phyloP scores from a whole-genome alignment of 805 yeast species.

The Osmozyma mogii region DNA sequence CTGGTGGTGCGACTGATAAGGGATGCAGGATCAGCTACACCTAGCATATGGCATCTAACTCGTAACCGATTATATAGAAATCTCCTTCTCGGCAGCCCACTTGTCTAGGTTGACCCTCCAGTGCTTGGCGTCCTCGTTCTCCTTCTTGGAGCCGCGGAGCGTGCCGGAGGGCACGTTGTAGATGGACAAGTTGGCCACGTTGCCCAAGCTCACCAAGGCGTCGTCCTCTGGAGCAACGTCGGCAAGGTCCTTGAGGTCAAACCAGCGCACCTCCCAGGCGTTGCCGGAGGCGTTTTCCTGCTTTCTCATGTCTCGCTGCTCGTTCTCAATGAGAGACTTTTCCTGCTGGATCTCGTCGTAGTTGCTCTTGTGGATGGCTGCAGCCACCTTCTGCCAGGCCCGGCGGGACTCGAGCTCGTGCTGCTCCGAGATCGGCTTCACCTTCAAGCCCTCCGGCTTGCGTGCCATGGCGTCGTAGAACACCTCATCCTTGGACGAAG shows the following conservation, averaged over 20 bases:
- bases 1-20: no score
- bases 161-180: slow-evolving; percentile 67
- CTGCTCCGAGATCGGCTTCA: slow-evolving; percentile 80
- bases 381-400: slow-evolving; percentile 89
- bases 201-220: slow-evolving; percentile 27
- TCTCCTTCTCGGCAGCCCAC: slow-evolving; percentile 55
- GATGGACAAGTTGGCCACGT: slow-evolving; percentile 48
- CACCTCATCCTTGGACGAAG: slow-evolving; percentile 37
- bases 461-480: slow-evolving; percentile 57
- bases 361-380: slow-evolving; percentile 70
- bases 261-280: slow-evolving; percentile 81
- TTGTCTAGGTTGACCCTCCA: slow-evolving; percentile 60
- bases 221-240: slow-evolving; percentile 15
- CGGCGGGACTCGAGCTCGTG: slow-evolving; percentile 72
- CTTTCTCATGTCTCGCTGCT: slow-evolving; percentile 76
- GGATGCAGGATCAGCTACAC: no score
- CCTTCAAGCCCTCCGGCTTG: slow-evolving; percentile 49
- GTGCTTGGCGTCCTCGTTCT: slow-evolving; percentile 44
- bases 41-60: neutral
- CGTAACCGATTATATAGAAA: slow-evolving; percentile 26
- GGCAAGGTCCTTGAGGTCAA: slow-evolving; percentile 36
- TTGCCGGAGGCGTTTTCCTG: slow-evolving; percentile 57
- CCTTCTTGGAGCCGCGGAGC: slow-evolving; percentile 46
- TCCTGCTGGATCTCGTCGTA: slow-evolving; percentile 67
- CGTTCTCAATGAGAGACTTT: slow-evolving; percentile 73